phyloP scores from a whole-genome alignment of 78 protist genomes.

The Dictyostelium brefeldianum region DNA sequence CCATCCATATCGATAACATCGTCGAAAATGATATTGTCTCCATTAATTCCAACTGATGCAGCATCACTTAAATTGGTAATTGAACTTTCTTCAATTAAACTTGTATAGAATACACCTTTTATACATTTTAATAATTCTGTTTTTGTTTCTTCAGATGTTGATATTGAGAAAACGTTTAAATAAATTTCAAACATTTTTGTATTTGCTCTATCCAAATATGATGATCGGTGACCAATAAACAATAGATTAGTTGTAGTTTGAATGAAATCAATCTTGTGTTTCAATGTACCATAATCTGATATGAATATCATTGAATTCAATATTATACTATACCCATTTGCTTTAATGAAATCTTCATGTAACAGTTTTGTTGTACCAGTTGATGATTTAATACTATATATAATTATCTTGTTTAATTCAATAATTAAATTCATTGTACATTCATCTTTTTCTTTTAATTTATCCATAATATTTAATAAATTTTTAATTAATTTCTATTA shows the following conservation, averaged over 20 bases:
- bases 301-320: constrained; percentile 55
- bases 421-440: constrained; percentile 25
- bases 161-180: constrained; percentile 67
- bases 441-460: constrained; percentile 12
- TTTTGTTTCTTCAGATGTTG: constrained; percentile 62
- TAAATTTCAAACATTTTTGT: constrained; percentile 73
- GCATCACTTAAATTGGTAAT: background rate
- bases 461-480: constrained; percentile 47
- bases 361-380: constrained; percentile 7
- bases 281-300: constrained; percentile 59
- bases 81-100: constrained; percentile 14
- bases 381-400: constrained; percentile 60
- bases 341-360: constrained; percentile 45
- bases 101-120: constrained; percentile 47
- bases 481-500: constrained; percentile 49
- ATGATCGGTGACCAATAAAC: constrained; percentile 25
- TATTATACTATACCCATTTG: constrained; percentile 47
- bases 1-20: constrained; percentile 12
- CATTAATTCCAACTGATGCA: background rate
- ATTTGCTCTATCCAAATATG: constrained; percentile 12
- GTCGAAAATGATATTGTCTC: constrained; percentile 5
- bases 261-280: constrained; percentile 47
- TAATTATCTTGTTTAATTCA: constrained; percentile 35
- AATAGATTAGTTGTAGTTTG: constrained; percentile 49
- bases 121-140: constrained; percentile 68